phyloP scores from a whole-genome alignment of 345 rosid species.

The Trapa incisa region DNA sequence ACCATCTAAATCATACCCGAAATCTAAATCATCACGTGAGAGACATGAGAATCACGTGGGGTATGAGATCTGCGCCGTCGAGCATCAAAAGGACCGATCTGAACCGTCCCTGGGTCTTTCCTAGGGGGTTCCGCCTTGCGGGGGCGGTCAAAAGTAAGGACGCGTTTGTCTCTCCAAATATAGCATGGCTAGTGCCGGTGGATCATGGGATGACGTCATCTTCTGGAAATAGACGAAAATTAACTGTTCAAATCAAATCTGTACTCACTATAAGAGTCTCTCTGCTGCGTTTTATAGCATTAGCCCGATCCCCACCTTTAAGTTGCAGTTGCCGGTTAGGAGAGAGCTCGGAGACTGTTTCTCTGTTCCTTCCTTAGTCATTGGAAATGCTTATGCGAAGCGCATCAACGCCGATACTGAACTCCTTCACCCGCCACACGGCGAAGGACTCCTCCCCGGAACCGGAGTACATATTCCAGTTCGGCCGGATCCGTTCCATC shows the following conservation, averaged over 20 bases:
- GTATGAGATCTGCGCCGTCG: background rate
- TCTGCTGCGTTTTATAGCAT: background rate
- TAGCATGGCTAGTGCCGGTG: background rate
- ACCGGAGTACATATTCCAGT: constrained; percentile 22
- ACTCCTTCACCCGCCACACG: constrained; percentile 44
- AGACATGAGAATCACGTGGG: background rate
- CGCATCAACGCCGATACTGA: constrained; percentile 60
- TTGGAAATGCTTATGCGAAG: constrained; percentile 54
- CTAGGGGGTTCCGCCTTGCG: background rate
- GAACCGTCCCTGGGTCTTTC: background rate
- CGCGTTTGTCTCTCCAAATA: background rate
- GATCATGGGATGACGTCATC: too few relatives aligned
- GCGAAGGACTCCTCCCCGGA: constrained; percentile 39
- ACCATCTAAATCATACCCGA: too few relatives aligned
- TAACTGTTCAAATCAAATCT: constrained; percentile 20
- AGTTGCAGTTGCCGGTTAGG: too few relatives aligned
- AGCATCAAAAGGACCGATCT: background rate
- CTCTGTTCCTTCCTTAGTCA: background rate
- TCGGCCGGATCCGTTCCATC: constrained; percentile 18
- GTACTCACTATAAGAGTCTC: constrained; percentile 7
- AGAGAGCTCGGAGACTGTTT: background rate
- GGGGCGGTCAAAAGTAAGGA: background rate
- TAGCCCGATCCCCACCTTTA: background rate
- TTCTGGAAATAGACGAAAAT: background rate
- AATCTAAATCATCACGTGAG: too few relatives aligned